Percentiles rank a stretch among this genome's conserved stretches.
These are phyloP conservation scores for Nemania bipapillata DNA, from an alignment of 2,329 filamentous ascomycete species.

Conservation along the genomic window DNA sequence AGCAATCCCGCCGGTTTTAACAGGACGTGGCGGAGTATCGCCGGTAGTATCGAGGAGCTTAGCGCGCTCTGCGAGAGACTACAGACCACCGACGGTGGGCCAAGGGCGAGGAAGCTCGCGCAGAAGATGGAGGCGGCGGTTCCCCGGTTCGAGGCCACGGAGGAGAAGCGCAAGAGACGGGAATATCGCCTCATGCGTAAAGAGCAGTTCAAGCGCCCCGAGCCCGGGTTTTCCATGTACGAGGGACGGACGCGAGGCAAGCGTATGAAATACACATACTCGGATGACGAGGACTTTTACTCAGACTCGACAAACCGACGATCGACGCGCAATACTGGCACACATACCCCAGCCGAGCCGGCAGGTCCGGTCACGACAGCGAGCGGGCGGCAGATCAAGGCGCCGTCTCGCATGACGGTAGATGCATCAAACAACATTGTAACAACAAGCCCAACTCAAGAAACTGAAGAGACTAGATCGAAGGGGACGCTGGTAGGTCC, in stretches of 20 bases:
- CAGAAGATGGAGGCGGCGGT: constrained; percentile 82
- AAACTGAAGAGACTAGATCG: constrained; percentile 50
- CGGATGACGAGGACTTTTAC: constrained; percentile 81
- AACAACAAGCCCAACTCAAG: constrained; percentile 55
- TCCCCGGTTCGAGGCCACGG: constrained; percentile 89
- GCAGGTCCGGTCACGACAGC: constrained; percentile 74
- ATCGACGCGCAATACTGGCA: constrained; percentile 78
- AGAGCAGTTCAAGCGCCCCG: constrained; percentile 85
- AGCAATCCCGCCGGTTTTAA: constrained; percentile 82
- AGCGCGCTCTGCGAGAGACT: constrained; percentile 79
- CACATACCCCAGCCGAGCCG: constrained; percentile 76
- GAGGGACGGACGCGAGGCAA: constrained; percentile 96
- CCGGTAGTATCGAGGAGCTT: constrained; percentile 88
- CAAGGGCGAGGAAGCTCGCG: constrained; percentile 80
- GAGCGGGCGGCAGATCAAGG: constrained; percentile 85
- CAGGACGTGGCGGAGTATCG: constrained; percentile 90
- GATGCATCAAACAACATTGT: constrained; percentile 63
- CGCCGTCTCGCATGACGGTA: constrained; percentile 73
- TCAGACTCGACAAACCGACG: constrained; percentile 73
- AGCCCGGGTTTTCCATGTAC: constrained; percentile 90
- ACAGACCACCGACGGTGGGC: constrained; percentile 78
- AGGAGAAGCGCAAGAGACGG: constrained; percentile 93
- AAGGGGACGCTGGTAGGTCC: constrained; percentile 57
- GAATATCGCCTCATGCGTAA: constrained; percentile 90
- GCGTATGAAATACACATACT: constrained; percentile 95